A percentile compares a stretch with the other conserved stretches of the same genome.
Conservation (phyloP, 148 eudicot genomes). For the Nyssa sinensis region DNA sequence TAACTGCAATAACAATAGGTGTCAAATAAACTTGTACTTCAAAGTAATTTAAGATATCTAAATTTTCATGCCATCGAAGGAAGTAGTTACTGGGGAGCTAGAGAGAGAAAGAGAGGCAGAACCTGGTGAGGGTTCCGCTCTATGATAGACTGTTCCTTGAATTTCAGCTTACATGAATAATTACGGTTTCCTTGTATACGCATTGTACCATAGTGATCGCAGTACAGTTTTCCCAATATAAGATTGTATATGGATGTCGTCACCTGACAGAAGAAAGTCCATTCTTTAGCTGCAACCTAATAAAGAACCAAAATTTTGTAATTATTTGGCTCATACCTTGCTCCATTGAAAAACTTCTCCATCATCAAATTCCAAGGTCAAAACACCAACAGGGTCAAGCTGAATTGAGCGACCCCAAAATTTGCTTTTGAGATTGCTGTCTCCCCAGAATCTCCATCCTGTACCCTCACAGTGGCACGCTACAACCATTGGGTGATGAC, state of each 20-base stretch:
- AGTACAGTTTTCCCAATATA: slow-evolving; percentile 83
- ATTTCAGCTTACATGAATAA: slow-evolving; percentile 77
- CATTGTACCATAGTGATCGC: slow-evolving; percentile 96
- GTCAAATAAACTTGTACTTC: not conserved
- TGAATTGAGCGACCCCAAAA: slow-evolving; percentile 99
- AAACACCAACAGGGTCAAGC: slow-evolving; percentile 88
- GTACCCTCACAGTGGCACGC: slow-evolving; percentile 96
- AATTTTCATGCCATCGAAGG: not conserved
- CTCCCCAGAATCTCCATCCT: slow-evolving; percentile 92
- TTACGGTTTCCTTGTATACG: slow-evolving; percentile 72
- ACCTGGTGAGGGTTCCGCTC: slow-evolving; percentile 98
- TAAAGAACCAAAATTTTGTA: not conserved
- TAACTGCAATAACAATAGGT: not conserved
- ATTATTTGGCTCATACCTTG: slow-evolving; percentile 49
- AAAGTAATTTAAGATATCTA: not conserved
- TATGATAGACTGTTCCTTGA: slow-evolving; percentile 92
- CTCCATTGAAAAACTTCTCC: slow-evolving; percentile 96
- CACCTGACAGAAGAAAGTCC: slow-evolving; percentile 47
- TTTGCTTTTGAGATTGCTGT: slow-evolving; percentile 90
- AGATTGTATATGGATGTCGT: slow-evolving; percentile 95
- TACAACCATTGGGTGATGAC: slow-evolving; percentile 94
- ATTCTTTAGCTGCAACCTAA: not conserved
- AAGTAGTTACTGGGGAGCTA: not conserved
- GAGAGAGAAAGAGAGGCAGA: slow-evolving; percentile 14
- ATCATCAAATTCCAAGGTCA: slow-evolving; percentile 86